Conservation (phyloP, 148 eudicot species). For the Camellia granthamiana region DNA sequence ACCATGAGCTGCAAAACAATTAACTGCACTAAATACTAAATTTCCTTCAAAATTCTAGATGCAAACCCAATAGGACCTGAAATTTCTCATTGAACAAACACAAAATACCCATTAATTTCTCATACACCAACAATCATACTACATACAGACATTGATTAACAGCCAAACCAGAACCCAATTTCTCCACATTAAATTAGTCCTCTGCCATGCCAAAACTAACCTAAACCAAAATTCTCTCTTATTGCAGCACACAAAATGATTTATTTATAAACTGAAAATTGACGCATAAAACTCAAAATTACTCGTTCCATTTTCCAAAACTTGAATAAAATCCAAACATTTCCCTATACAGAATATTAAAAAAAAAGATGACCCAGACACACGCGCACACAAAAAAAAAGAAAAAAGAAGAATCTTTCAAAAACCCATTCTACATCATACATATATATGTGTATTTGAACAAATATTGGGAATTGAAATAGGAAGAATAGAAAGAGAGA, state of each 20-base stretch:
- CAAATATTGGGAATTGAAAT: not conserved
- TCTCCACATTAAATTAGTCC: not conserved
- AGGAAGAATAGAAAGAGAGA: constrained; percentile 18
- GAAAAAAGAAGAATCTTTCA: not conserved
- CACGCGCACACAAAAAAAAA: too few relatives aligned
- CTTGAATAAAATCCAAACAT: not conserved
- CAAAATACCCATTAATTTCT: too few relatives aligned
- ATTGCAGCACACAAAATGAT: not conserved
- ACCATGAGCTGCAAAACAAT: not conserved
- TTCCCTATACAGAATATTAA: not conserved
- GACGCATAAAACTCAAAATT: not conserved
- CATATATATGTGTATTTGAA: not conserved
- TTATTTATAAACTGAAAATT: too few relatives aligned
- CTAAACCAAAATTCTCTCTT: not conserved
- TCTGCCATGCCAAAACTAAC: not conserved
- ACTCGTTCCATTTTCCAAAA: not conserved
- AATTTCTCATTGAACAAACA: too few relatives aligned
- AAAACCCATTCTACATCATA: not conserved
- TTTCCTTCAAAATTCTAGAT: not conserved
- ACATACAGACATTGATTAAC: not conserved
- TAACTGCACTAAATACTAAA: not conserved
- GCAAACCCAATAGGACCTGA: not conserved
- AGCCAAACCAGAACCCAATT: not conserved
- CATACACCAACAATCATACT: not conserved
- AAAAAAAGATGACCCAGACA: too few relatives aligned